Evolutionary conservation across 2,329 filamentous ascomycete species (phyloP).

Genomic region (Cladophialophora yegresii): DNA sequence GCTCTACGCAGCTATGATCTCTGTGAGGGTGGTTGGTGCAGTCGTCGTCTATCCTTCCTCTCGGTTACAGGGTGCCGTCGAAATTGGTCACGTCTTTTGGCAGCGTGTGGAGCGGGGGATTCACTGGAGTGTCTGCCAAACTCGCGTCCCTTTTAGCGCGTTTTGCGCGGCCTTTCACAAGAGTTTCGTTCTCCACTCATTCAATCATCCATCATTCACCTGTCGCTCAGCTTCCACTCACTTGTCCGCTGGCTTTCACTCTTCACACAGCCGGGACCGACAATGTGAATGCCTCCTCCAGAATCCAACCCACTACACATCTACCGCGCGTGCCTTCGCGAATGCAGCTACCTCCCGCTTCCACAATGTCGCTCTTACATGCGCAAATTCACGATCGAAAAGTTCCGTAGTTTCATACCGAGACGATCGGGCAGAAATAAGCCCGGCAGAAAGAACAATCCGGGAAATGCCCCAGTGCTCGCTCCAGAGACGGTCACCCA

Average conservation of each 20-base stretch:
- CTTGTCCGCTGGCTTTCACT: not conserved
- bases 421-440: conserved; percentile 24
- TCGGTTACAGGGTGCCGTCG: not conserved
- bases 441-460: conserved; percentile 32
- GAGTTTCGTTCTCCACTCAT: not conserved
- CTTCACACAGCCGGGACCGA: not conserved
- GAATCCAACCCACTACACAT: conserved; percentile 46
- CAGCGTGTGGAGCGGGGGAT: conserved; percentile 4
- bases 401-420: conserved; percentile 49
- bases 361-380: conserved; percentile 55
- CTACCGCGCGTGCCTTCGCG: conserved; percentile 59
- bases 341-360: conserved; percentile 63
- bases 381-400: conserved; percentile 50
- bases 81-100: conserved; percentile 7
- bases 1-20: not conserved
- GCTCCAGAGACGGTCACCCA: conserved; percentile 26
- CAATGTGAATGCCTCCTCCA: conserved; percentile 18
- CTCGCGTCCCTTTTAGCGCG: conserved; percentile 6
- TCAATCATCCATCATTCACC: not conserved
- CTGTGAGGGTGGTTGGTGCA: not conserved
- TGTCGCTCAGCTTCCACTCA: not conserved
- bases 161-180: conserved; percentile 12
- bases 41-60: not conserved
- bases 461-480: conserved; percentile 23
- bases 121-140: not conserved